Percentiles rank a stretch among this genome's conserved stretches.
These are phyloP conservation scores for Falciphora oryzae DNA, from an alignment of 2,329 filamentous ascomycete genomes.

Conservation along the genomic window DNA sequence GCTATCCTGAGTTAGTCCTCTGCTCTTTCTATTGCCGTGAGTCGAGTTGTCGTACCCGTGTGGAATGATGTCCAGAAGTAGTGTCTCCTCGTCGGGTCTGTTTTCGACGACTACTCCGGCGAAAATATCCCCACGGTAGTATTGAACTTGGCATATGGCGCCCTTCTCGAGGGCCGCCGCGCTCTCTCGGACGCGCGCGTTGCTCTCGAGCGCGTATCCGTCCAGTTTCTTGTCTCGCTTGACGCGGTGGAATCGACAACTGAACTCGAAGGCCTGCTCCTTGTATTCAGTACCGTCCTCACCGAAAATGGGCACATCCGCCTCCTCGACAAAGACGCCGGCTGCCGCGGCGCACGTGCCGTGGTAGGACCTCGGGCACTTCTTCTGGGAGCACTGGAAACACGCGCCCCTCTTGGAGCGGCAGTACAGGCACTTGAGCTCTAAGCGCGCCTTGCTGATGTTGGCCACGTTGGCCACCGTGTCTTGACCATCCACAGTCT, in stretches of 20 bases:
- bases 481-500: conserved; percentile 64
- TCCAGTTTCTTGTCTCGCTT: conserved; percentile 76
- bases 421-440: conserved; percentile 92
- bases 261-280: conserved; percentile 86
- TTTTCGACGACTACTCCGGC: conserved; percentile 87
- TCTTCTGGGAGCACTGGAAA: conserved; percentile 94
- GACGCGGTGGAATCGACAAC: conserved; percentile 87
- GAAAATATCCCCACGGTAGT: conserved; percentile 79
- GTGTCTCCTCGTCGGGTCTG: conserved; percentile 63
- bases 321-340: conserved; percentile 85
- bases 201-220: conserved; percentile 62
- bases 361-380: conserved; percentile 89
- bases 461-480: conserved; percentile 71
- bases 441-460: conserved; percentile 80
- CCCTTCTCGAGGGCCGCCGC: conserved; percentile 64
- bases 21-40: conserved; percentile 11
- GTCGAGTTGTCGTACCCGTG: conserved; percentile 58
- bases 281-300: conserved; percentile 91
- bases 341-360: conserved; percentile 90
- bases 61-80: conserved; percentile 79
- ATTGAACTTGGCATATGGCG: conserved; percentile 83
- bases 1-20: conserved; percentile 42
- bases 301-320: conserved; percentile 78
- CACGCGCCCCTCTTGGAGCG: conserved; percentile 92
- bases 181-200: conserved; percentile 60